These are phyloP conservation scores for Meyerozyma elateridarum DNA, from an alignment of 1,139 yeast species.

Conservation along the genomic window DNA sequence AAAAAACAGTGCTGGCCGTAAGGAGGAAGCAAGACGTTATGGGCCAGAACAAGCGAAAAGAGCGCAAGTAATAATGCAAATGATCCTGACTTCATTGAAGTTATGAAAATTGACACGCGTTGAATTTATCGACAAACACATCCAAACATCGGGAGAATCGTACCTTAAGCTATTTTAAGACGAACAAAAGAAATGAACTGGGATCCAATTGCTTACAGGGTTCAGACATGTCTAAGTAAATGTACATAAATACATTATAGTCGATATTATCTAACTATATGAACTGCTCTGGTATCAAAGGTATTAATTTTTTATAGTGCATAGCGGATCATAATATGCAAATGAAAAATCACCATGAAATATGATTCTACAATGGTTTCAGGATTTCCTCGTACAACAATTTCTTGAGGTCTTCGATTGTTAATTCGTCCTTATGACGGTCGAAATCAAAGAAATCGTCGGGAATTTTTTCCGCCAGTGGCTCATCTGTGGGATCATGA, in stretches of 20 bases:
- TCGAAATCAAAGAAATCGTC: slow-evolving; percentile 82
- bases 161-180: too few species aligned
- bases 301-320: too few species aligned
- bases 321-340: too few species aligned
- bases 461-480: slow-evolving; percentile 67
- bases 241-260: too few species aligned
- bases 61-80: slow-evolving; percentile 5
- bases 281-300: too few species aligned
- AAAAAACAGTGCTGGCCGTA: slow-evolving; percentile 85
- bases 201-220: too few species aligned
- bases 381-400: slow-evolving; percentile 62
- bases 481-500: slow-evolving; percentile 85
- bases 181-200: too few species aligned
- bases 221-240: too few species aligned
- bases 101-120: slow-evolving; percentile 1
- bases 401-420: slow-evolving; percentile 64
- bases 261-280: too few species aligned
- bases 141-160: too few species aligned
- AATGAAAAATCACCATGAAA: too few species aligned
- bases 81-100: slow-evolving; percentile 2
- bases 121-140: too few species aligned
- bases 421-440: slow-evolving; percentile 63
- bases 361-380: slow-evolving; percentile 23
- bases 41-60: slow-evolving; percentile 44
- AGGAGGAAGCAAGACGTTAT: slow-evolving; percentile 80